Base-by-base conservation (phyloP, 148 eudicot species). In the Beta vulgaris region DNA sequence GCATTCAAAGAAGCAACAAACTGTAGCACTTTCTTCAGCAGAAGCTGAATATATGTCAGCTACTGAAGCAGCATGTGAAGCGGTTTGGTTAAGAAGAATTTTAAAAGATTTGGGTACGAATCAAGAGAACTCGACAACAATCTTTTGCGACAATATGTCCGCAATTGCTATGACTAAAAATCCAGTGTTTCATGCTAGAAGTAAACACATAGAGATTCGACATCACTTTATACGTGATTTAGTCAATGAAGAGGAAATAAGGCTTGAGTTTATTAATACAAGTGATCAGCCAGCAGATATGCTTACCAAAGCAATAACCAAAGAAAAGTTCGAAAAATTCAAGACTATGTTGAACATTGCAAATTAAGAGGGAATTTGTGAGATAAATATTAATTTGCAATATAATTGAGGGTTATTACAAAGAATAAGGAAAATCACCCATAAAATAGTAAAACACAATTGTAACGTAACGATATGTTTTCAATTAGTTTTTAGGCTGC, bases 41-140 rank as follows among this genome's bases (percentile, higher is more conserved):
- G 67, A 31, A 62, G 67, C 40, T 32, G 67, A 46, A 62, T 62
- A 62, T 62, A 46, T 46, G 51, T 62, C 67, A 31, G 19, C 6
- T 21, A 29, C 40, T 62, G 39, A 62, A 62, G 39, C 67, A 62
- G 21, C 67, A 31, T 62, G 67, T 36, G 39, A 62, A 62, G 14
- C 40, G 7, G 39, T 62, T 13, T 59, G 64, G 64, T 59, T 59
- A 59, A 59, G 64, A 59, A 59, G 64, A 59, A 59, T 59, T 25
- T 15, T 59, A 59, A 59, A 10, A 59, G 64, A 59, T 59, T 59
- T 23, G 32, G 64, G 64, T 25, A 15, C 12, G n/a, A 26, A 23
- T 0, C 64, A 59, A 59, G 34, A 25, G 25, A 59, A 32, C 10
- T 32, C 64, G 25, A 26, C 35, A 59, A 59, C 25, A 59, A 26